These are phyloP conservation scores for Microbotryum intermedium DNA, from an alignment of 1,284 basidiomycete genomes.

Conservation along the genomic window DNA sequence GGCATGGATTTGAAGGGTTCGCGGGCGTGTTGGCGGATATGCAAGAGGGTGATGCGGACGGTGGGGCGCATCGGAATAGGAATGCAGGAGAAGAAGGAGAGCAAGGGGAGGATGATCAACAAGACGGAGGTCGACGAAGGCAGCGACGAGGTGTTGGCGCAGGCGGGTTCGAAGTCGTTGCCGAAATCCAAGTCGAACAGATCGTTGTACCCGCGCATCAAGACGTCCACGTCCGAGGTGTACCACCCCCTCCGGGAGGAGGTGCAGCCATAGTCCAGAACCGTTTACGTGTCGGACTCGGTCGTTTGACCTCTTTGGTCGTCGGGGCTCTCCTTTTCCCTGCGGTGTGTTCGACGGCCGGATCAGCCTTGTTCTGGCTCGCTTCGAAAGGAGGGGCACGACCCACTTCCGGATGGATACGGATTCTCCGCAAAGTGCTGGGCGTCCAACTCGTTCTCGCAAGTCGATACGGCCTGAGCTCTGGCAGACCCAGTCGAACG, in stretches of 20 bases:
- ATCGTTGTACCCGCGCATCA: neutral
- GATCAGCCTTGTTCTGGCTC: slow-evolving; percentile 17
- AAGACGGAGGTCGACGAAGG: neutral
- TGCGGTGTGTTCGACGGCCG: slow-evolving; percentile 13
- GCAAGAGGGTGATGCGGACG: slow-evolving; percentile 4
- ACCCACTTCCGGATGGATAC: neutral
- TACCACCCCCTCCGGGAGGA: neutral
- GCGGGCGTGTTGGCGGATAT: slow-evolving; percentile 19
- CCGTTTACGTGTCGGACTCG: slow-evolving; percentile 19
- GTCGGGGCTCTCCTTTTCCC: slow-evolving; percentile 27
- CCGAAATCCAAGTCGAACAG: neutral
- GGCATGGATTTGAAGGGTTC: slow-evolving; percentile 1
- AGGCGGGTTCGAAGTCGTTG: neutral
- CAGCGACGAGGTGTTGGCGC: neutral
- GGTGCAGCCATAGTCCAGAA: neutral
- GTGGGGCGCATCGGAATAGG: neutral
- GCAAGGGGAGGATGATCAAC: neutral
- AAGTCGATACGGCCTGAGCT: neutral
- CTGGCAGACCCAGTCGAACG: neutral
- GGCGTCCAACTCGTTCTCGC: slow-evolving; percentile 11
- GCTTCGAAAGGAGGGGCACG: neutral
- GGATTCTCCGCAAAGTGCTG: neutral
- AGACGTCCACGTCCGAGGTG: neutral
- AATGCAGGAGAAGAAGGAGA: neutral
- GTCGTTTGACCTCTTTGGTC: slow-evolving; percentile 23